Base-by-base conservation (phyloP, 2,329 filamentous ascomycete species). In the Alternaria arbusti region DNA sequence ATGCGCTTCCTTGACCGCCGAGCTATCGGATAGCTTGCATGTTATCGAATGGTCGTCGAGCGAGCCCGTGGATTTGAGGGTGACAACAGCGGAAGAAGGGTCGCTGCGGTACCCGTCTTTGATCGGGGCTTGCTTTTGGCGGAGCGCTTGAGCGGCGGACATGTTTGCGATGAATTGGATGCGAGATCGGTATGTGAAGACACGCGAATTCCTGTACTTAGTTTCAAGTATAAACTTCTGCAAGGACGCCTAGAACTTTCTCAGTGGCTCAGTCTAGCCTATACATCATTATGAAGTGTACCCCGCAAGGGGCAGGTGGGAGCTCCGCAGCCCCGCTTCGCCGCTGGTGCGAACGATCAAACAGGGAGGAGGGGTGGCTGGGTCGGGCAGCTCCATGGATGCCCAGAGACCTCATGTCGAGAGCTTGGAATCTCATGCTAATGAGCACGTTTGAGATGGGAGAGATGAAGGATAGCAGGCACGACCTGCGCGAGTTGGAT, bases 61-160 rank as follows among this genome's bases (percentile, higher is more conserved):
- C 15, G 73, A 78, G 56, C 83, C 83, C 25, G 75, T 75, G 3
- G 82, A 82, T 45, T 78, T 81, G 26, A 85, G 79, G 0, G 83
- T 85, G 15, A 85, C 79, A 54, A 84, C 59, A 12, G 84, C 84
- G 50, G 80, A 77, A 12, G 79, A 77, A 2, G 84, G 82, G 64
- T 84, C 78, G 46, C 70, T 72, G 60, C 79, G 81, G 72, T 85
- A 85, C 57, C 70, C 65, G 13, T 82, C 79, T 72, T 85, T 85
- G 57, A 85, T 80, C 12, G 84, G 84, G 11, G 82, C 83, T 76
- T 85, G 84, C 62, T 81, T 83, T 54, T 78, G 78, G 68, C 83
- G 82, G 54, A 85, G 82, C 36, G 79, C 66, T 68, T 74, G 70
- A 12, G 74, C 67, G 59, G 70, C 63, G 25, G 74, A 70, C 75